phyloP scores from a whole-genome alignment of 164 flowering plant genomes.

The Annona cherimola region DNA sequence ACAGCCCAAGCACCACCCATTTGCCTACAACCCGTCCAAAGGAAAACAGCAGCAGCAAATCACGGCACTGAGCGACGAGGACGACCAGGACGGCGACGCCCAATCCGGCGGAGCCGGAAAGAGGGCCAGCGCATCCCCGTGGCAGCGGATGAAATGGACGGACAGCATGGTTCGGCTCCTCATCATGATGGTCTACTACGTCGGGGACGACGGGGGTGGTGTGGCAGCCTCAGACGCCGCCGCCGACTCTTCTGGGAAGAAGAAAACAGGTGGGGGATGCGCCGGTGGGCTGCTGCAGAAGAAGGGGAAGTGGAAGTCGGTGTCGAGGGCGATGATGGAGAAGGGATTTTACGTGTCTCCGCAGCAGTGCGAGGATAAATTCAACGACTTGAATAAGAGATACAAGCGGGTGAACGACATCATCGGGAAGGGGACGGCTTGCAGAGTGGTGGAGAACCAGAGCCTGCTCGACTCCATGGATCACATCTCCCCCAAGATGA shows the following conservation, averaged over 20 bases:
- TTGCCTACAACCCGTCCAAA: slow-evolving; percentile 1
- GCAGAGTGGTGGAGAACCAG: slow-evolving; percentile 92
- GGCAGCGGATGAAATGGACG: slow-evolving; percentile 92
- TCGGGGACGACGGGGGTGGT: slow-evolving; percentile 47
- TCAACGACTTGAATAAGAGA: slow-evolving; percentile 94
- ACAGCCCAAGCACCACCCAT: not conserved
- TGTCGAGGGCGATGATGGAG: slow-evolving; percentile 83
- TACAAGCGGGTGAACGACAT: slow-evolving; percentile 94
- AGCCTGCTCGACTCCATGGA: slow-evolving; percentile 71
- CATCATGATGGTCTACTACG: slow-evolving; percentile 46
- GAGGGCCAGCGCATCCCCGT: slow-evolving; percentile 43
- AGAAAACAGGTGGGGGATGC: slow-evolving; percentile 25
- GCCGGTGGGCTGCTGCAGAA: slow-evolving; percentile 59
- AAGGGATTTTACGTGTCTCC: slow-evolving; percentile 87
- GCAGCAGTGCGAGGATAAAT: slow-evolving; percentile 96
- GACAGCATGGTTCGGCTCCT: slow-evolving; percentile 66
- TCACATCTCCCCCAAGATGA: slow-evolving; percentile 57
- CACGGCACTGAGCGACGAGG: slow-evolving; percentile 20
- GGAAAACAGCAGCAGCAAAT: slow-evolving; percentile 11
- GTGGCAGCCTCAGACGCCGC: slow-evolving; percentile 32
- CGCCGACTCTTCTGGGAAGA: slow-evolving; percentile 2
- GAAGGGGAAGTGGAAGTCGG: slow-evolving; percentile 93
- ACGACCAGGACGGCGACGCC: slow-evolving; percentile 16
- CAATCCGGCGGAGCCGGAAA: slow-evolving; percentile 27
- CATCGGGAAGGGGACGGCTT: slow-evolving; percentile 78